Conservation (phyloP, 306 rosid genomes). For the Potentilla sterilis region DNA sequence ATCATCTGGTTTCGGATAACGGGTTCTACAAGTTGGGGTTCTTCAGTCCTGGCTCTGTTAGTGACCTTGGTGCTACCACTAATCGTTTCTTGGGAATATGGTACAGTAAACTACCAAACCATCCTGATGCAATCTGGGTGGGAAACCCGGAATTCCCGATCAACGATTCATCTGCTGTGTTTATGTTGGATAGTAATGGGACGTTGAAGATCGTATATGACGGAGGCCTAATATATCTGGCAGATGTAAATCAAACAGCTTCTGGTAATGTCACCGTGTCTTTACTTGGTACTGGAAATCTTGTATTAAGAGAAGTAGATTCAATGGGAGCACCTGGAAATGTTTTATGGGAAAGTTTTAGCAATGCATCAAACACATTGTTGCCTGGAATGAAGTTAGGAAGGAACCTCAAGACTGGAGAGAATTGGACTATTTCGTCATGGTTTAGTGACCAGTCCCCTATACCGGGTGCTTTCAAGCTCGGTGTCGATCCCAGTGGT, state of each 20-base stretch:
- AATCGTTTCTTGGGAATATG: slow-evolving; percentile 24
- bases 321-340: slow-evolving; percentile 9
- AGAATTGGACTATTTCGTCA: slow-evolving; percentile 21
- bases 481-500: slow-evolving; percentile 23
- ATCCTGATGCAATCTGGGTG: slow-evolving; percentile 33
- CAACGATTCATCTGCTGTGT: slow-evolving; percentile 11
- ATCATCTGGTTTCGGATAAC: slow-evolving; percentile 16
- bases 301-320: slow-evolving; percentile 16
- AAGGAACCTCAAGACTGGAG: slow-evolving; percentile 11
- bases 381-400: slow-evolving; percentile 30
- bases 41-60: slow-evolving; percentile 23
- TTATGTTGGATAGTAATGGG: slow-evolving; percentile 16
- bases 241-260: slow-evolving; percentile 6
- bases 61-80: not conserved
- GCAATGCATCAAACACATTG: slow-evolving; percentile 21
- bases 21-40: slow-evolving; percentile 24
- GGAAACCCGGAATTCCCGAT: slow-evolving; percentile 19
- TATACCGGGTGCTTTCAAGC: slow-evolving; percentile 25
- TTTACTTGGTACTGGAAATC: slow-evolving; percentile 17
- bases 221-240: slow-evolving; percentile 13
- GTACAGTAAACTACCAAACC: slow-evolving; percentile 20
- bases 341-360: slow-evolving; percentile 24
- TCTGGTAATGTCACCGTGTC: slow-evolving; percentile 25
- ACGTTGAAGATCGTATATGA: slow-evolving; percentile 17
- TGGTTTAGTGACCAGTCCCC: slow-evolving; percentile 31